Conservation (phyloP, 768 basidiomycete species). For the Suillus fuscotomentosus region DNA sequence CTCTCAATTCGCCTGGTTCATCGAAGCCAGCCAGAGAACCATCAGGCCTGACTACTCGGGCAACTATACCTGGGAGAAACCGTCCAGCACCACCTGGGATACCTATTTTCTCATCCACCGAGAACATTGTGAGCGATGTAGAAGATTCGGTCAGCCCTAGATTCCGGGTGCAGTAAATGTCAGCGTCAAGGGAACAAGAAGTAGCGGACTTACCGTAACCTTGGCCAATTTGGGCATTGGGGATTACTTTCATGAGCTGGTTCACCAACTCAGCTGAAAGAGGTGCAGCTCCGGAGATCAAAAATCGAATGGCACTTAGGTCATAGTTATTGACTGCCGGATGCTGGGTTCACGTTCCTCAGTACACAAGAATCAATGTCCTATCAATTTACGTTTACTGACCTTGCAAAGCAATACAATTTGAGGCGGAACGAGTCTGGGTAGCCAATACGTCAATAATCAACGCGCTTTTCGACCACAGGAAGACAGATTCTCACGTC, state of each 20-base stretch:
- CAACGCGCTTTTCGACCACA: neutral
- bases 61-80: constrained; percentile 52
- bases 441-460: neutral
- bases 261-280: constrained; percentile 55
- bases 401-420: constrained; percentile 69
- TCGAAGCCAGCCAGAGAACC: constrained; percentile 52
- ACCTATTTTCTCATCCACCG: constrained; percentile 46
- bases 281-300: constrained; percentile 64
- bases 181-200: neutral
- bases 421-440: constrained; percentile 66
- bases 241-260: constrained; percentile 43
- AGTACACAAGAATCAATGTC: neutral
- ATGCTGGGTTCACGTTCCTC: constrained; percentile 35
- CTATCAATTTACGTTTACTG: neutral
- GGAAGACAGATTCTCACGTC: constrained; percentile 35
- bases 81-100: constrained; percentile 49
- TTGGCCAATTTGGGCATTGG: constrained; percentile 61
- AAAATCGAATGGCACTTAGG: constrained; percentile 51
- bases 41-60: constrained; percentile 55
- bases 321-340: constrained; percentile 48
- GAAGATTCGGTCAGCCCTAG: constrained; percentile 69
- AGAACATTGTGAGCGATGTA: constrained; percentile 50
- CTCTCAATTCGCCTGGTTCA: constrained; percentile 60
- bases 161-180: neutral
- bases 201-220: constrained; percentile 47